Conservation (phyloP, 495 filamentous ascomycete species). For the Durotheca rogersii region DNA sequence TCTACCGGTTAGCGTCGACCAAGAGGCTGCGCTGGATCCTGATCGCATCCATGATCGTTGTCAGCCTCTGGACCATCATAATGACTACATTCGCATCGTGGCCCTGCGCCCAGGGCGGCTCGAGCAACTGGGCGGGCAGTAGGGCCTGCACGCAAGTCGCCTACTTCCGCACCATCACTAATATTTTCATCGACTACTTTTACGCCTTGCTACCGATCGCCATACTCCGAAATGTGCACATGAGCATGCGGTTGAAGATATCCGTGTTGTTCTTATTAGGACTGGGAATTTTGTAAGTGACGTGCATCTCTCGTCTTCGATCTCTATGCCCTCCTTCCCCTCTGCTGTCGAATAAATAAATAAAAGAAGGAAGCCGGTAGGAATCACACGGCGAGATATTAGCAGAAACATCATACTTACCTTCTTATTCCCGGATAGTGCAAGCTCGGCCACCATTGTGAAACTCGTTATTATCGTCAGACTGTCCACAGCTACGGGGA, state of each 20-base stretch:
- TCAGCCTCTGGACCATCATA: conserved; percentile 32
- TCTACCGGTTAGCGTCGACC: conserved; percentile 28
- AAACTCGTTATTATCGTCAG: conserved; percentile 34
- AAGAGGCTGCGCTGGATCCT: conserved; percentile 24
- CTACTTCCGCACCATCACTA: conserved; percentile 34
- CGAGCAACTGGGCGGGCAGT: conserved; percentile 34
- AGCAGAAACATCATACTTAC: conserved; percentile 1
- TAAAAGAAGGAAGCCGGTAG: no score
- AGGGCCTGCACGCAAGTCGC: conserved; percentile 26
- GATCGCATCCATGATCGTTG: conserved; percentile 28
- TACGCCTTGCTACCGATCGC: conserved; percentile 31
- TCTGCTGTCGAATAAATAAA: no score
- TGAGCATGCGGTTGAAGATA: conserved; percentile 26
- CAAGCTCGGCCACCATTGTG: conserved; percentile 34
- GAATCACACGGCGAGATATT: no score
- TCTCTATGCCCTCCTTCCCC: not conserved
- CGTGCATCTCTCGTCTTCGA: not conserved
- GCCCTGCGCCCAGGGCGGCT: conserved; percentile 29
- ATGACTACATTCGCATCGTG: conserved; percentile 34
- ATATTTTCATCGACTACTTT: conserved; percentile 38
- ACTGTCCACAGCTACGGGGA: conserved; percentile 21
- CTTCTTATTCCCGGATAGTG: conserved; percentile 19
- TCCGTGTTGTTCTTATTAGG: conserved; percentile 29
- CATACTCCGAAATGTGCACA: conserved; percentile 26
- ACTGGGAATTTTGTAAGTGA: conserved; percentile 30